Evolutionary conservation across 2,329 filamentous ascomycete species (phyloP).

Genomic region (Aspergillus pseudoglaucus): DNA sequence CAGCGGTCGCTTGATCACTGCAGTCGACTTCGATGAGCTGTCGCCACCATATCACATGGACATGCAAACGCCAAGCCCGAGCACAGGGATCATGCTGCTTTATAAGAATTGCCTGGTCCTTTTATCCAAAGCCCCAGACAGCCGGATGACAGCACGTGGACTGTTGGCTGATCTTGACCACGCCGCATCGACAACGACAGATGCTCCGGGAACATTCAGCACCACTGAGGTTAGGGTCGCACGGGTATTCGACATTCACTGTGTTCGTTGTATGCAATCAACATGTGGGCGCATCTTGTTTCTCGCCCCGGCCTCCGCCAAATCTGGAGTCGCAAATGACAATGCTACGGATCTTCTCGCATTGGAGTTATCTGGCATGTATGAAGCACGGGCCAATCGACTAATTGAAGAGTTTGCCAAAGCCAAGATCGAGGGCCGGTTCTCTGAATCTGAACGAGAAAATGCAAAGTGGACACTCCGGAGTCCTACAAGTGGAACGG

Average conservation of each 20-base stretch:
- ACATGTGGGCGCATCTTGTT: constrained; percentile 34
- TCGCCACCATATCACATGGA: constrained; percentile 61
- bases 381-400: constrained; percentile 69
- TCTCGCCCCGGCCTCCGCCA: constrained; percentile 24
- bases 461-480: constrained; percentile 73
- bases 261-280: constrained; percentile 60
- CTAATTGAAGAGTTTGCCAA: constrained; percentile 81
- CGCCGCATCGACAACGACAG: constrained; percentile 52
- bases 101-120: constrained; percentile 78
- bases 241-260: constrained; percentile 63
- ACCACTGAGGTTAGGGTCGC: constrained; percentile 67
- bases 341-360: constrained; percentile 49
- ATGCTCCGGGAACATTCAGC: constrained; percentile 17
- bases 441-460: constrained; percentile 76
- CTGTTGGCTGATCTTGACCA: constrained; percentile 81
- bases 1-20: constrained; percentile 70
- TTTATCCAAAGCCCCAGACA: constrained; percentile 61
- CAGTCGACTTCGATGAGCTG: constrained; percentile 72
- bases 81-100: constrained; percentile 67
- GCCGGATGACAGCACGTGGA: constrained; percentile 64
- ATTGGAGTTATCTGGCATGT: constrained; percentile 66
- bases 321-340: constrained; percentile 14
- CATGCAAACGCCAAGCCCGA: constrained; percentile 36
- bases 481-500: constrained; percentile 52
- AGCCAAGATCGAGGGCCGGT: constrained; percentile 77